These are phyloP conservation scores for Adansonia digitata DNA, from an alignment of 345 rosid species.

Conservation along the genomic window DNA sequence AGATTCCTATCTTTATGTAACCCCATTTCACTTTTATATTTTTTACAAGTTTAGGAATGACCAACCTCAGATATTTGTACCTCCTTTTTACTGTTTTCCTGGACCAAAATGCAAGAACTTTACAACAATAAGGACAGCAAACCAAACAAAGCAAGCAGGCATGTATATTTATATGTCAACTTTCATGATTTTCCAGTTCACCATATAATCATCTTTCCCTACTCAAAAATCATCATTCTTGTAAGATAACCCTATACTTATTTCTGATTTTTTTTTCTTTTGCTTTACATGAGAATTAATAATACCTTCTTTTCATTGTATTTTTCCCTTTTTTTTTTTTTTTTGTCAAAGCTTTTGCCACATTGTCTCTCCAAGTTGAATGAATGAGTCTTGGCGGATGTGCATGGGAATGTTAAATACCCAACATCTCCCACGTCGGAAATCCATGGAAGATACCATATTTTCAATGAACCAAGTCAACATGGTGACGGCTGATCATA, in stretches of 20 bases:
- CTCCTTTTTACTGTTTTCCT: not conserved
- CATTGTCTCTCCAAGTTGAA: not conserved
- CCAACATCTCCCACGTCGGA: slow-evolving; percentile 35
- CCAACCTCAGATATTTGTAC: not conserved
- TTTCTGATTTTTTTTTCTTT: not conserved
- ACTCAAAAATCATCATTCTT: slow-evolving; percentile 7
- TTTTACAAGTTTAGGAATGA: not conserved
- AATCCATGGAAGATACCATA: slow-evolving; percentile 29
- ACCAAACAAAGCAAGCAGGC: not conserved
- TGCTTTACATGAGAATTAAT: no score
- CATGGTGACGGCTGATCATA: slow-evolving; percentile 8
- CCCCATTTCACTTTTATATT: no score
- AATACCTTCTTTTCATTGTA: no score
- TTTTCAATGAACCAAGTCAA: not conserved
- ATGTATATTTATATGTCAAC: not conserved
- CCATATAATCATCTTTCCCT: not conserved
- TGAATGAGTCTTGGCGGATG: slow-evolving; percentile 87
- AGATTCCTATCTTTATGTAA: no score
- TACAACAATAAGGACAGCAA: not conserved
- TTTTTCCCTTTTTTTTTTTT: no score
- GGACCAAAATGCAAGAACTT: not conserved
- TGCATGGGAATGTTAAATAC: slow-evolving; percentile 49
- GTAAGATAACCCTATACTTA: not conserved
- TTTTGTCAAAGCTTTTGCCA: not conserved
- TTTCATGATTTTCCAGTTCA: not conserved